These are phyloP conservation scores for Xylaria sp. DNA, from an alignment of 2,329 filamentous ascomycete species.

Conservation along the genomic window DNA sequence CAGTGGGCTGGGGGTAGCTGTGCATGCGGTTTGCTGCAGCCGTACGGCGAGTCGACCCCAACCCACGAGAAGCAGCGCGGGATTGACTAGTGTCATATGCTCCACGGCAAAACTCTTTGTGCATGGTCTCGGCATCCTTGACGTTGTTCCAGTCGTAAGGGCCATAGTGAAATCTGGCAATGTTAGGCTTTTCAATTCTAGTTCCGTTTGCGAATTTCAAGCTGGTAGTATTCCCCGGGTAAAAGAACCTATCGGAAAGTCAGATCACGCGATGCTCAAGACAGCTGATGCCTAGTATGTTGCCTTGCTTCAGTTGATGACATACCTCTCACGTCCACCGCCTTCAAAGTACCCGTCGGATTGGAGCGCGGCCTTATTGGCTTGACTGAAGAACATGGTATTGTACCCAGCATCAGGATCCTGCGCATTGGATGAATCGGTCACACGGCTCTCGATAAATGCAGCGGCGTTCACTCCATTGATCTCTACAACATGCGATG, in stretches of 20 bases:
- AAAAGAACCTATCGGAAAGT: constrained; percentile 27
- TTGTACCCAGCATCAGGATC: constrained; percentile 38
- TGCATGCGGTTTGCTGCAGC: constrained; percentile 12
- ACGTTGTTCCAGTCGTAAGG: constrained; percentile 34
- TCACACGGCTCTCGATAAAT: constrained; percentile 28
- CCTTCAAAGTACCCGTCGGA: constrained; percentile 34
- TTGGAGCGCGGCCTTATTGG: constrained; percentile 29
- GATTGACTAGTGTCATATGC: constrained; percentile 24
- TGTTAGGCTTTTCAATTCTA: constrained; percentile 28
- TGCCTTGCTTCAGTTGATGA: neutral
- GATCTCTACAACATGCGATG: constrained; percentile 32
- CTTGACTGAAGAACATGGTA: constrained; percentile 35
- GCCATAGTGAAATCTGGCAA: constrained; percentile 31
- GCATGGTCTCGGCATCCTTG: constrained; percentile 33
- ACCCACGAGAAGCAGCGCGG: neutral
- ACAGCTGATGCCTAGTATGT: no score
- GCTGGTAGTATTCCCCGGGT: constrained; percentile 32
- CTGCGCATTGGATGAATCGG: constrained; percentile 30
- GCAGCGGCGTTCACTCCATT: constrained; percentile 30
- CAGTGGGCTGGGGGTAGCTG: constrained; percentile 20
- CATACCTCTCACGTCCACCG: constrained; percentile 35
- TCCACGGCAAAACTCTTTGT: constrained; percentile 35
- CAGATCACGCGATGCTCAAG: constrained; percentile 5
- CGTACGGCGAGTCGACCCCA: constrained; percentile 17
- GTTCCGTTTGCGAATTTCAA: constrained; percentile 37